phyloP scores from a whole-genome alignment of 768 basidiomycete species.

The Phallus indusiatus region DNA sequence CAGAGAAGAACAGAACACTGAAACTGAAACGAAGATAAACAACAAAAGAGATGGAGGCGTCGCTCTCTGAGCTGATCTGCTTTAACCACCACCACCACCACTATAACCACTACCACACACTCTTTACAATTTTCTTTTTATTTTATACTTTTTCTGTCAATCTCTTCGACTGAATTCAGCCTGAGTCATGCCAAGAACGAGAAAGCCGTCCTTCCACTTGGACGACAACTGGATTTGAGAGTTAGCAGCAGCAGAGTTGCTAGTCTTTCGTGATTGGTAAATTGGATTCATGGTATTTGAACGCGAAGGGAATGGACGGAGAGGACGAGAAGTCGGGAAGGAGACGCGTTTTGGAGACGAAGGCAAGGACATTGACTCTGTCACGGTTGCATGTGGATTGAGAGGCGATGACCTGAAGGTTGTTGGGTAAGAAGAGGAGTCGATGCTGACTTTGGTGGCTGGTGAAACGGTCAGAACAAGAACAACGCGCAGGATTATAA shows the following conservation, averaged over 20 bases:
- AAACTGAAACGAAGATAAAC: not conserved
- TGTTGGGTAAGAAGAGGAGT: not conserved
- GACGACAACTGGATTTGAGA: slow-evolving; percentile 58
- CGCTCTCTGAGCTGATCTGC: not conserved
- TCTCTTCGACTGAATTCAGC: slow-evolving; percentile 54
- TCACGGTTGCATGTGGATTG: slow-evolving; percentile 10
- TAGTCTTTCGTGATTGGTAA: not conserved
- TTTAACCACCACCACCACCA: no score
- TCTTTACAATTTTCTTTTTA: not conserved
- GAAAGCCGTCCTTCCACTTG: slow-evolving; percentile 52
- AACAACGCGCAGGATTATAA: not conserved
- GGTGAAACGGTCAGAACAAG: not conserved
- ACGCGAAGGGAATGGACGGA: slow-evolving; percentile 70
- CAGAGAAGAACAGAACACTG: not conserved
- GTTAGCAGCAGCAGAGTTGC: not conserved
- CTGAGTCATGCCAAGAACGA: slow-evolving; percentile 74
- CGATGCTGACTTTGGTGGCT: not conserved
- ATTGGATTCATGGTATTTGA: slow-evolving; percentile 28
- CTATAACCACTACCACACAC: not conserved
- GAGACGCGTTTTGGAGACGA: slow-evolving; percentile 45
- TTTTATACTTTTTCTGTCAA: not conserved
- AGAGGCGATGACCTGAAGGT: slow-evolving; percentile 17
- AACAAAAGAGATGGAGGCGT: not conserved
- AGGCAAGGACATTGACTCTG: slow-evolving; percentile 24
- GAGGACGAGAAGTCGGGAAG: slow-evolving; percentile 65